These are phyloP conservation scores for Macrolepiota dolichaula DNA, from an alignment of 768 basidiomycete species.

Conservation along the genomic window DNA sequence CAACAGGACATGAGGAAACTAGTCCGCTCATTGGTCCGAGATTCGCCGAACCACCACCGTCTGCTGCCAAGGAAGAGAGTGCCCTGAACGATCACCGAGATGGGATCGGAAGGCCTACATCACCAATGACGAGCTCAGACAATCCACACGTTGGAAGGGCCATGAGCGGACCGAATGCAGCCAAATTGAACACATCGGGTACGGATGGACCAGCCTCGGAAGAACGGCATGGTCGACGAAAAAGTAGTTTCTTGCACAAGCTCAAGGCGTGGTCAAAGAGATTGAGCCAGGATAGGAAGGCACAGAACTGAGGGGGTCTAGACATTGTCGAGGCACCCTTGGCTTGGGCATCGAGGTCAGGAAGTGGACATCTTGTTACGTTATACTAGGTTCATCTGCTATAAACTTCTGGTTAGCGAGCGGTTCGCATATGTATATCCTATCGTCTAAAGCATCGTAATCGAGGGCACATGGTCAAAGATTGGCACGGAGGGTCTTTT, in stretches of 20 bases:
- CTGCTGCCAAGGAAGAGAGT: not conserved
- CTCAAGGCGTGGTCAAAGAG: conserved; percentile 7
- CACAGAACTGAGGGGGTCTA: not conserved
- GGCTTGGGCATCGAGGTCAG: not conserved
- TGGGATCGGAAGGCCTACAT: not conserved
- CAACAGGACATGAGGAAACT: not conserved
- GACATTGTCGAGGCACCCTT: not conserved
- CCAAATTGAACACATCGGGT: not conserved
- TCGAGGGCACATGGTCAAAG: not conserved
- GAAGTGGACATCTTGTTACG: not conserved
- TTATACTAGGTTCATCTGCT: not conserved
- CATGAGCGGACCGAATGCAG: not conserved
- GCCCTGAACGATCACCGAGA: not conserved
- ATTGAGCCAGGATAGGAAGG: conserved; percentile 7
- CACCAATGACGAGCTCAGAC: not conserved
- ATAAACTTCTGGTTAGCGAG: not conserved
- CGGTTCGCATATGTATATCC: not conserved
- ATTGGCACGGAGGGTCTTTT: not conserved
- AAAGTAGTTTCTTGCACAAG: conserved; percentile 1
- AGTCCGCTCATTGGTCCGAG: not conserved
- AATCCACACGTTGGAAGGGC: conserved; percentile 7
- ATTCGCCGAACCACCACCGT: not conserved
- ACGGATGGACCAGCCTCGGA: not conserved
- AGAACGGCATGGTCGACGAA: not conserved
- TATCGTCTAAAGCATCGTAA: not conserved